Percentiles rank a stretch among this genome's conserved stretches.
Evolutionary conservation across 441 rosid species (phyloP).

Genomic region (Flueggea neowawraea): DNA sequence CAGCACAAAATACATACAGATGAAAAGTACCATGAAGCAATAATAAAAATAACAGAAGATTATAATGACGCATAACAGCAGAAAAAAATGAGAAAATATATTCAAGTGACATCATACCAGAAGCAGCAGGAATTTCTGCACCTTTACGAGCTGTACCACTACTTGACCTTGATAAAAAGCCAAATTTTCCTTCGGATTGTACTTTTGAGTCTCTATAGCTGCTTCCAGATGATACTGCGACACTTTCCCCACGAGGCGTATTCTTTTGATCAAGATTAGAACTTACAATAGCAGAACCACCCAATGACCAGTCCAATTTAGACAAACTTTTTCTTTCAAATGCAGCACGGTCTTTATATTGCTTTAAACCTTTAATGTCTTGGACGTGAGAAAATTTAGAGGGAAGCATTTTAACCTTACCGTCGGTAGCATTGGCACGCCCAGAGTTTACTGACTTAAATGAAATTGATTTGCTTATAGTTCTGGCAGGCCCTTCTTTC

Average conservation of each 20-base stretch:
- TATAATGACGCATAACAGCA: not conserved
- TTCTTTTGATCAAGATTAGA: conserved; percentile 57
- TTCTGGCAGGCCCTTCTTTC: conserved; percentile 54
- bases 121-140: conserved; percentile 37
- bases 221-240: conserved; percentile 36
- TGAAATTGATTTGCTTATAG: conserved; percentile 69
- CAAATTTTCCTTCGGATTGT: conserved; percentile 59
- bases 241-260: conserved; percentile 45
- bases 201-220: conserved; percentile 53
- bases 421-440: conserved; percentile 43
- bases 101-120: conserved; percentile 44
- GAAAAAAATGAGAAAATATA: conserved; percentile 2
- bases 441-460: conserved; percentile 55
- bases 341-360: conserved; percentile 45
- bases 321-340: conserved; percentile 44
- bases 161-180: conserved; percentile 47
- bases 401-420: conserved; percentile 52
- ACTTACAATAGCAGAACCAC: conserved; percentile 28
- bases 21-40: not conserved
- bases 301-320: conserved; percentile 33
- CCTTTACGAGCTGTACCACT: conserved; percentile 48
- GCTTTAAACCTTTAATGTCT: conserved; percentile 58
- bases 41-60: not conserved
- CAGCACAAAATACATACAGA: not conserved
- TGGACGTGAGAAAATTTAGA: conserved; percentile 51